Evolutionary conservation across 2,329 filamentous ascomycete species (phyloP), one percentile per base, ranked within the genome.

Genomic region (Monosporascus sp.): DNA sequence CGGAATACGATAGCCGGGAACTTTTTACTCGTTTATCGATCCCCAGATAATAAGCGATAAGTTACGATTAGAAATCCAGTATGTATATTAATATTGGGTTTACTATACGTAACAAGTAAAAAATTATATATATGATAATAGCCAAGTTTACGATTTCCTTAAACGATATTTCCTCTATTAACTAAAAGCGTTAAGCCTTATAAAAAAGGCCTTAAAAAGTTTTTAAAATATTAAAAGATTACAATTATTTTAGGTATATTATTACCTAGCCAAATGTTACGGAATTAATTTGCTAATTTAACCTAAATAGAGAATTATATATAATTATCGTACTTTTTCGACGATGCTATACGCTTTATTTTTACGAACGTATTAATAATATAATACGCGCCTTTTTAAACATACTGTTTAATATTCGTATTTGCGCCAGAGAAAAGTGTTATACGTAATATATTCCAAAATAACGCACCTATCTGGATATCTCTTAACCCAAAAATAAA

Each of bases 131-230:
- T 53, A 53, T 52, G 60, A 65, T 52, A 49, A 54, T 51, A 61
- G 60, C 37, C 26, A 54, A 45, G 60, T 59, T 7, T 55, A 68
- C 51, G 3, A 46, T 11, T 72, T 72, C 50, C 58, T 72, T 1
- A 46, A 60, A 43, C 48, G 55, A 37, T 63, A 70, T 47, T 58
- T 69, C 49, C 64, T 70, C 2, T 61, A 71, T 50, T 72, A 66
- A 68, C 55, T 72, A 14, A 66, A 72, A 51, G 68, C 64, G 7
- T 58, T 70, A 40, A 63, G 61, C 48, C 59, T 67, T 18, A 62
- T 69, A 20, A 50, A 58, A 45, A 58, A 60, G 38, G 38, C 54
- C 2, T 57, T 28, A 9, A 51, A 57, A 58, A 64, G 55, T 26
- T 28, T 64, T 37, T 26, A 51, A 28, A 52, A 28, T 20, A 45